Base-by-base conservation (phyloP, 306 rosid genomes). In the Senna tora region DNA sequence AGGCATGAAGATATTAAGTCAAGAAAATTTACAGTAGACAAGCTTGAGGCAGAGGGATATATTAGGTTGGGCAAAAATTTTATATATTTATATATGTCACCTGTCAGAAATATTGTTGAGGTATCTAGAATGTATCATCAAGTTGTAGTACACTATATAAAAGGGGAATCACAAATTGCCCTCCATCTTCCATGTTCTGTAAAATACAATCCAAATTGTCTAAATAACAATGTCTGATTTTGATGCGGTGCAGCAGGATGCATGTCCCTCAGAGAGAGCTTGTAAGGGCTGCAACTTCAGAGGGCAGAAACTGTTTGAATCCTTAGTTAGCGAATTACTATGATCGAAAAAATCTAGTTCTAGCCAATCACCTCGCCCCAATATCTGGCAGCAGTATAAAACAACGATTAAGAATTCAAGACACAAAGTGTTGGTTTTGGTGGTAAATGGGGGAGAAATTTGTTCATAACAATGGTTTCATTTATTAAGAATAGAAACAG, bases 351-450 rank as follows among this genome's bases (percentile, higher is more conserved):
- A 79, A 73, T 66, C 81, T 81, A 72, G 77, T 76, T 65, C 72
- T 89, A 82, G 65, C 90, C 78, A 84, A 78, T 90, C 96, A 93
- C 80, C 96, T 87, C 21, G 79, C 84, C 86, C 84, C 88, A 73
- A 17, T 75, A 80, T 83, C 96, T 95, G 97, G 84, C 76, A 95
- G 81, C 77, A 87, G 83, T 49, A 72, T 73, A 79, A 77, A 69
- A 64, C 67, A 75, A 55, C 17, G 56, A 80, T 68, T 72, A 61
- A 62, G 38, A 69, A 73, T 50, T 76, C 22, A 43, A 72, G 49
- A 33, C 9, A 38, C 55, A 75, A 43, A 52, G 62, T 25, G 39
- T 7, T 36, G 6, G 6, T 33, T 33, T 2, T 33, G 38, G 5
- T 4, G 39, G 8, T 36, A 36, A 36, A 36, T 1, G 32, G 51